Base-by-base conservation (phyloP, 1,139 yeast species). In the Waltiozyma sp. region DNA sequence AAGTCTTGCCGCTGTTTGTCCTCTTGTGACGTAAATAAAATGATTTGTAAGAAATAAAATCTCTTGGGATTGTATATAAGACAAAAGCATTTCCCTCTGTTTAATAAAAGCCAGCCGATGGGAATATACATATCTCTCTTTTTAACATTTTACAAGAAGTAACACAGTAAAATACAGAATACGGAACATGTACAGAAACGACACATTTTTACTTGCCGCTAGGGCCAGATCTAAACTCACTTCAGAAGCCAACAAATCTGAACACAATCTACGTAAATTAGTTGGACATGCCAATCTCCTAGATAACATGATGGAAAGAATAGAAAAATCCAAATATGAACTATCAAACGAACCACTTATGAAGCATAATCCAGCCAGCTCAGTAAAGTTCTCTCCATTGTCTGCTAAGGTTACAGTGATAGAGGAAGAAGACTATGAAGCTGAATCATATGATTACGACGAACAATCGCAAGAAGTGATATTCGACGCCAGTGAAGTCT, bases 211-310 rank as follows among this genome's bases (percentile, higher is more conserved):
- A 28, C 69, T 83, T 46, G 89, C 91, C 31, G 72, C 82, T 38
- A 75, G 70, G 55, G 93, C 84, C 14, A 75, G 86, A 57, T 56
- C 72, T 37, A 83, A 81, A 64, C 72, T 84, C 34, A 75, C 86
- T 37, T 69, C 62, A 46, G 88, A 81, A 57, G 89, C 89, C 4
- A 59, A 73, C 33, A 70, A 72, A 48, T 72, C 74, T 9, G 83
- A 79, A 51, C 75, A 80, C 38, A 66, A 77, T 47, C 66, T 84
- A 43, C 69, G 87, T 47, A 64, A 69, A 40, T 68, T 84, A 40
- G 89, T 84, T 3, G 72, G 78, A 31, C 93, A 84, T 61, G 91
- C 93, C 18, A 84, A 83, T 60, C 65, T 84, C 66, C 68, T 84
- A 47, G 94, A 84, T 56, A 69, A 69, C 49, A 58, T 84, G 39